Base-by-base conservation (phyloP, 1,284 basidiomycete genomes). In the Calocybe gambosa region DNA sequence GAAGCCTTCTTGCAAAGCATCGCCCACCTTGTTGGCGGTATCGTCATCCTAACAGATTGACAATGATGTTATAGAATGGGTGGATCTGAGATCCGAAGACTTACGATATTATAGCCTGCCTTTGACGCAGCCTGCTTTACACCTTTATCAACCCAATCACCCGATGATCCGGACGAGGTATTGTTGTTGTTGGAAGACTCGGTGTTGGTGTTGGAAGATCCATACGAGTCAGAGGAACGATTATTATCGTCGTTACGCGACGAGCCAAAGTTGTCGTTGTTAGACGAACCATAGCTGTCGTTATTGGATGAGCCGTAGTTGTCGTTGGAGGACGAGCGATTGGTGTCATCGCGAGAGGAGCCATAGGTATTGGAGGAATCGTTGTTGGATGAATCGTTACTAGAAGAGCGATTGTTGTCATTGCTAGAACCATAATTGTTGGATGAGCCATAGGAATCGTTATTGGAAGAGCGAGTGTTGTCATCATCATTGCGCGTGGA, bases 91-190 rank as follows among this genome's bases (percentile, higher is more conserved):
- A 39, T 35, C 19, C 19, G 31, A 13, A 43, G 39, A 65, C 73
- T 49, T 51, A 78, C 76, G 5, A 78, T 1, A 50, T 75, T 66
- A 55, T 64, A 70, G 0, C 76, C 76, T 26, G 68, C 69, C 55
- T 70, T 67, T 50, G 64, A 50, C 4, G 73, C 73, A 26, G 63
- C 73, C 39, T 48, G 58, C 47, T 61, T 55, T 42, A 78, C 60
- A 46, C 72, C 70, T 52, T 69, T 66, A 50, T 68, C 61, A 41
- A 71, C 33, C 61, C 59, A 74, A 53, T 68, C 62, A n/a, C 50
- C 46, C 18, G 50, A 20, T 1, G 42, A 13, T 16, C 35, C 43
- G 28, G 37, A 45, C 25, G 39, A 47, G 12, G 19, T 33, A 35
- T n/a, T 49, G 46, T 53, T 49, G 26, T 45, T 51, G 35, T 45